Percentiles rank a stretch among this genome's conserved stretches.
phyloP scores from a whole-genome alignment of 495 filamentous ascomycete species.

The Endocarpon pusillum region DNA sequence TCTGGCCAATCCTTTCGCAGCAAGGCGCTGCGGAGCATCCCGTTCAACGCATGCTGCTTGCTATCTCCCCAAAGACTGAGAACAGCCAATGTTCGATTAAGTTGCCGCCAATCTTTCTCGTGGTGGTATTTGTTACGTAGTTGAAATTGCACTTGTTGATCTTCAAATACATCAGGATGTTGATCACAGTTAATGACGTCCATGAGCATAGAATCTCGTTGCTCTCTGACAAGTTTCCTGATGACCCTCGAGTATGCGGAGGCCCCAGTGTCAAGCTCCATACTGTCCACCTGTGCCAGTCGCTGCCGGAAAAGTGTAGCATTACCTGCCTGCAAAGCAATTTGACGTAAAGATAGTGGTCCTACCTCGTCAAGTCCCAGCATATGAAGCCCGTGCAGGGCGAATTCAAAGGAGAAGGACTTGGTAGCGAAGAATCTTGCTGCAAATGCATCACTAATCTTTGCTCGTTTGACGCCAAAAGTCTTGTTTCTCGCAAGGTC shows the following conservation, averaged over 20 bases:
- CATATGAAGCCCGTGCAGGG: conserved; percentile 44
- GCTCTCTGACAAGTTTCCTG: conserved; percentile 35
- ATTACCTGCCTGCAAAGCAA: conserved; percentile 42
- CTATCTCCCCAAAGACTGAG: too few species aligned
- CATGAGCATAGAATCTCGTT: conserved; percentile 37
- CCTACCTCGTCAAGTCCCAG: conserved; percentile 52
- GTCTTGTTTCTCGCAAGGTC: conserved; percentile 26
- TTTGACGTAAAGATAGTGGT: conserved; percentile 51
- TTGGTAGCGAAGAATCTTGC: conserved; percentile 57
- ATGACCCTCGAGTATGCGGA: conserved; percentile 43
- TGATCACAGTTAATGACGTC: conserved; percentile 50
- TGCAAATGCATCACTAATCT: conserved; percentile 46
- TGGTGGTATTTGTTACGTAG: conserved; percentile 34
- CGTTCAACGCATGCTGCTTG: too few species aligned
- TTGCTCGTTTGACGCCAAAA: conserved; percentile 28
- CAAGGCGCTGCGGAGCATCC: too few species aligned
- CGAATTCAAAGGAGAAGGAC: conserved; percentile 44
- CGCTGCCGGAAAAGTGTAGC: conserved; percentile 33
- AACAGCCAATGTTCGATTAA: conserved; percentile 35
- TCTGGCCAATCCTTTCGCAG: too few species aligned
- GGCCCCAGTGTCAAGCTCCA: conserved; percentile 38
- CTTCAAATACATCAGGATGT: conserved; percentile 58
- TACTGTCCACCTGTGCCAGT: conserved; percentile 35
- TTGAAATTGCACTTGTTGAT: conserved; percentile 37
- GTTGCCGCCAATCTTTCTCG: conserved; percentile 30